A percentile compares a stretch with the other conserved stretches of the same genome.
phyloP scores from a whole-genome alignment of 2,329 filamentous ascomycete genomes.

The Talaromyces sp. region DNA sequence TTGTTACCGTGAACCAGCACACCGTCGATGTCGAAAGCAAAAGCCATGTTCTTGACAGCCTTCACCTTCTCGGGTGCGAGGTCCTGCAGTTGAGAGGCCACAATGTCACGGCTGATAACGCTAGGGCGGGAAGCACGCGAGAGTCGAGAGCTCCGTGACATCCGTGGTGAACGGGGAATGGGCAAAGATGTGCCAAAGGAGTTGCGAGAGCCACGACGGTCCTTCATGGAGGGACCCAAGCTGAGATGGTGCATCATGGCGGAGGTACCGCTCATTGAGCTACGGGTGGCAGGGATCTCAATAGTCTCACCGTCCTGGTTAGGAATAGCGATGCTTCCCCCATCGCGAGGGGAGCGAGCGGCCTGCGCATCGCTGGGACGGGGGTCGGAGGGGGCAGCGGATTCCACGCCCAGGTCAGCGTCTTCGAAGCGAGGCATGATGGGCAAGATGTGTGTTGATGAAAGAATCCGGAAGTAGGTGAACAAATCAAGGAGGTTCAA shows the following conservation, averaged over 20 bases:
- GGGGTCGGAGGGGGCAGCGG: constrained; percentile 9
- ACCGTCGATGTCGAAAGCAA: constrained; percentile 71
- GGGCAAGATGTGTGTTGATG: constrained; percentile 13
- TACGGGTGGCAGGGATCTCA: constrained; percentile 70
- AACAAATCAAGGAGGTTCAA: constrained; percentile 1
- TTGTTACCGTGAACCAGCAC: constrained; percentile 74
- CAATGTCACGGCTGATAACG: constrained; percentile 63
- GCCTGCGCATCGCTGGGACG: constrained; percentile 10
- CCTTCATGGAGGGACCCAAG: constrained; percentile 67
- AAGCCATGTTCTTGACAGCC: constrained; percentile 77
- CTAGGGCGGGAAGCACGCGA: constrained; percentile 62
- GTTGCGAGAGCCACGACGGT: constrained; percentile 71
- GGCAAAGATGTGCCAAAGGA: constrained; percentile 75
- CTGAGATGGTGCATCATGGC: constrained; percentile 75
- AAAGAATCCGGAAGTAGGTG: not conserved
- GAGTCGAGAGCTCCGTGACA: constrained; percentile 68
- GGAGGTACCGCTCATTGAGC: constrained; percentile 67
- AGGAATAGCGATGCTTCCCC: constrained; percentile 43
- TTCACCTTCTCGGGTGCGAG: constrained; percentile 66
- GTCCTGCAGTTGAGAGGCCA: constrained; percentile 72
- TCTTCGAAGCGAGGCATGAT: constrained; percentile 65
- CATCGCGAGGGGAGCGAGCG: constrained; percentile 32
- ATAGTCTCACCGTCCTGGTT: constrained; percentile 57
- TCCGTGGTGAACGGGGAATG: constrained; percentile 70
- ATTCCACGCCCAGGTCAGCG: constrained; percentile 54